A percentile compares a stretch with the other conserved stretches of the same genome.
These are phyloP conservation scores for Ganoderma resinaceum DNA, from an alignment of 1,284 basidiomycete species.

Conservation along the genomic window DNA sequence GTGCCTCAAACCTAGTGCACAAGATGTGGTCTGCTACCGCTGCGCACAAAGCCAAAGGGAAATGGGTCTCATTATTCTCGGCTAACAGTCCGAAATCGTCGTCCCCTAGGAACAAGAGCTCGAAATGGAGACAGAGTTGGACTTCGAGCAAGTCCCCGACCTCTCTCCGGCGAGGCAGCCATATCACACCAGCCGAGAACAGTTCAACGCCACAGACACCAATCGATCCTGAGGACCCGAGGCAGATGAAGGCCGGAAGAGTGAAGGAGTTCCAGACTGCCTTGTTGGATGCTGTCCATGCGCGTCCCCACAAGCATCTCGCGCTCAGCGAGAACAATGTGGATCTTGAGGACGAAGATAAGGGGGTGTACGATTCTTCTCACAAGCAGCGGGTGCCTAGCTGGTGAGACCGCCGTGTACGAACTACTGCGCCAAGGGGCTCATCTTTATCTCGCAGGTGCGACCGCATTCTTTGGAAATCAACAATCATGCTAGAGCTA, in stretches of 20 bases:
- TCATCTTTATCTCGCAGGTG: slow-evolving; percentile 55
- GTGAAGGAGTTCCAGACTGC: slow-evolving; percentile 27
- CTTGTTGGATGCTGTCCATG: slow-evolving; percentile 24
- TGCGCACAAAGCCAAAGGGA: slow-evolving; percentile 65
- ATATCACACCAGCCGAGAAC: slow-evolving; percentile 4
- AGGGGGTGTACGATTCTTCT: slow-evolving; percentile 79
- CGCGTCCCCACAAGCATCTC: slow-evolving; percentile 28
- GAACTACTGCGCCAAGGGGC: background rate
- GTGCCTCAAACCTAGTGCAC: slow-evolving; percentile 35
- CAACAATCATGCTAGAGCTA: slow-evolving; percentile 60
- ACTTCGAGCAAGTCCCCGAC: slow-evolving; percentile 18
- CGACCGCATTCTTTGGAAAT: slow-evolving; percentile 82
- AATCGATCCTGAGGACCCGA: slow-evolving; percentile 25
- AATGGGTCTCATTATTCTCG: slow-evolving; percentile 49
- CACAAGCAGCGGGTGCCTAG: slow-evolving; percentile 83
- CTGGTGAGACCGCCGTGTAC: slow-evolving; percentile 55
- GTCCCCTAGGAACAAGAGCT: slow-evolving; percentile 9
- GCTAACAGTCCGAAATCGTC: slow-evolving; percentile 16
- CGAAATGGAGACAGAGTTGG: slow-evolving; percentile 30
- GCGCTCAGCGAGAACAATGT: slow-evolving; percentile 44
- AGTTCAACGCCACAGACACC: slow-evolving; percentile 9
- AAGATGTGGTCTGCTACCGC: slow-evolving; percentile 51
- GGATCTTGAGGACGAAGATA: slow-evolving; percentile 51
- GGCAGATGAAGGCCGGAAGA: slow-evolving; percentile 22
- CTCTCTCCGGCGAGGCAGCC: slow-evolving; percentile 21